Base-by-base conservation (phyloP, 2,329 filamentous ascomycete genomes). In the Pseudogymnoascus destructans region DNA sequence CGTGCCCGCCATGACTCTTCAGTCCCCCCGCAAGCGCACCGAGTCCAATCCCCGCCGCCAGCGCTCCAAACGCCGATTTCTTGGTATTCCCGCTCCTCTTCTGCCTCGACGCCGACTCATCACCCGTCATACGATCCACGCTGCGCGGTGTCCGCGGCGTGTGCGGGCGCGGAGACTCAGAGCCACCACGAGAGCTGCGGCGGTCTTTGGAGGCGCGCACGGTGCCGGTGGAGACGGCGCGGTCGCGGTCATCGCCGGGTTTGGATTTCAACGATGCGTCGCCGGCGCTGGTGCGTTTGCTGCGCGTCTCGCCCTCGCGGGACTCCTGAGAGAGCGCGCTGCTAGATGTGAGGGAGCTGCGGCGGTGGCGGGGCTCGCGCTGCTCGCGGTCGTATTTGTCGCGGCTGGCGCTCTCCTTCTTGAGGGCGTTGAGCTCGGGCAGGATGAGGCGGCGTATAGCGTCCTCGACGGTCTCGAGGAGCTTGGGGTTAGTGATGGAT, bases 361-460 rank as follows among this genome's bases (percentile, higher is more conserved):
- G 76, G 68, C 80, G 75, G 61, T 83, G 80, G 58, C 76, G 77
- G 27, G 25, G 25, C 10, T 32, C 25, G 23, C 49, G 85, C 80
- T 55, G 25, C 78, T 81, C 1, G 79, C 82, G 49, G 72, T 77
- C 49, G 30, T 87, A 91, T 59, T 84, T 85, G 58, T 81, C 81
- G 9, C 81, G 81, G 65, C 82, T 85, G 63, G 86, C 79, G 62
- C 85, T 82, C 67, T 95, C 90, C 66, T 91, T 84, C 71, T 95
- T 96, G 58, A 98, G 76, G 8, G 90, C 89, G 65, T 89, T 92
- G 46, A 98, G 77, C 71, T 98, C 92, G 0, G 93, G 93, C 2
- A 98, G 71, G 58, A 88, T 87, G 60, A 88, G 73, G 58, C 84
- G 77, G 65, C 84, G 81, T 66, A 89, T 88, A 15, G 84, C 85